A percentile compares a stretch with the other conserved stretches of the same genome.
These are phyloP conservation scores for Thecaphora thlaspeos DNA, from an alignment of 1,284 basidiomycete species.

Conservation along the genomic window DNA sequence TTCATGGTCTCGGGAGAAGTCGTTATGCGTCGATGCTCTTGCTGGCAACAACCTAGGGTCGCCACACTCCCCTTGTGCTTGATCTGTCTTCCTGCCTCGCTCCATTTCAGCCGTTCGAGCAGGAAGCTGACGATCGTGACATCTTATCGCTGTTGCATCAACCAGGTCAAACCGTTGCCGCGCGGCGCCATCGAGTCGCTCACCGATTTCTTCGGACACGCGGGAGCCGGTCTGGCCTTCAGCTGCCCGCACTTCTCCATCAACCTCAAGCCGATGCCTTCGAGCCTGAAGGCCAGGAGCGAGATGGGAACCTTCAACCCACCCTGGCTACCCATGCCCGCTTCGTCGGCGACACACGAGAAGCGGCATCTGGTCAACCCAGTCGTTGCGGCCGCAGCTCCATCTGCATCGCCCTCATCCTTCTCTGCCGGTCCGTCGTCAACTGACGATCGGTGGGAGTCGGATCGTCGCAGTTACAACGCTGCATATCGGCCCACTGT, in stretches of 20 bases:
- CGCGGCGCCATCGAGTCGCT: neutral
- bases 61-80: conserved; percentile 5
- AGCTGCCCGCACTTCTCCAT: too few species aligned
- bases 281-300: too few species aligned
- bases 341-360: neutral
- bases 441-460: too few species aligned
- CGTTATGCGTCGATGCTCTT: conserved; percentile 38
- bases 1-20: conserved; percentile 45
- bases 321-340: neutral
- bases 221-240: neutral
- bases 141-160: neutral
- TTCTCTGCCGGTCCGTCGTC: conserved; percentile 12
- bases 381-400: too few species aligned
- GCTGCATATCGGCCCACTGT: too few species aligned
- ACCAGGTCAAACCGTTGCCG: neutral
- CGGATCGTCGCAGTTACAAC: too few species aligned
- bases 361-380: neutral
- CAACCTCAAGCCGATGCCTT: too few species aligned
- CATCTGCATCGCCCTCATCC: neutral
- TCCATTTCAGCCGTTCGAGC: too few species aligned
- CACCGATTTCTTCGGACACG: neutral
- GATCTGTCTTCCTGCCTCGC: neutral
- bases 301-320: too few species aligned
- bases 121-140: too few species aligned
- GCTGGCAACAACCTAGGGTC: conserved; percentile 45